Evolutionary conservation across 2,329 filamentous ascomycete species (phyloP).

Genomic region (Coniochaeta prunicola): DNA sequence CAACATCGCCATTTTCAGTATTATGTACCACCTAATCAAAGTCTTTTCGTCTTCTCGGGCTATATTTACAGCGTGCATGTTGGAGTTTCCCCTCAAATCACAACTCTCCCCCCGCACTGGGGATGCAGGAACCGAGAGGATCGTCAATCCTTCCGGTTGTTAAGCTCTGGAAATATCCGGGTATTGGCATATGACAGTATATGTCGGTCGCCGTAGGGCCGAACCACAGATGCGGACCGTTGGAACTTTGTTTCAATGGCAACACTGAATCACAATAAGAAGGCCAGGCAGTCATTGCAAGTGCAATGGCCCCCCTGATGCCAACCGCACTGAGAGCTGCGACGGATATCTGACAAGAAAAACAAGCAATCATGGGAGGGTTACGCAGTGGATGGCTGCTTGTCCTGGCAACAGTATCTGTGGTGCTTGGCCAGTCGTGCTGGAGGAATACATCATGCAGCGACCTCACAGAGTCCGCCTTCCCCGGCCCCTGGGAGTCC

Average conservation of each 20-base stretch:
- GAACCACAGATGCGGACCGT: neutral
- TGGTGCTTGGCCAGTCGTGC: conserved; percentile 26
- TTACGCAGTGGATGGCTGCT: neutral
- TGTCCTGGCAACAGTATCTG: neutral
- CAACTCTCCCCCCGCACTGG: neutral
- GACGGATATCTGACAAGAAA: neutral
- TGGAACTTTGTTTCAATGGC: neutral
- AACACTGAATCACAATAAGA: neutral
- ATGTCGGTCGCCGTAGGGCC: neutral
- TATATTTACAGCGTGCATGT: neutral
- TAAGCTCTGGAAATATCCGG: neutral
- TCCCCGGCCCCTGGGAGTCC: conserved; percentile 49
- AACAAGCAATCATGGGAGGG: neutral
- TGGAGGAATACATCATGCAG: conserved; percentile 50
- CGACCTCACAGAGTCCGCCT: conserved; percentile 39
- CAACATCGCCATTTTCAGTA: neutral
- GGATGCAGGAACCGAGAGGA: neutral
- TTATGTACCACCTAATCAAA: neutral
- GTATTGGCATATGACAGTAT: neutral
- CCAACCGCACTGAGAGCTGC: neutral
- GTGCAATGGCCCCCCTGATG: neutral
- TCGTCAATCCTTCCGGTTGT: neutral
- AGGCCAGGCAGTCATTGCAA: neutral
- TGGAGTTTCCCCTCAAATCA: neutral
- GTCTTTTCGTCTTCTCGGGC: neutral